Evolutionary conservation across 768 basidiomycete genomes (phyloP), one percentile per base, ranked within the genome.

Genomic region (Lyophyllum atratum): DNA sequence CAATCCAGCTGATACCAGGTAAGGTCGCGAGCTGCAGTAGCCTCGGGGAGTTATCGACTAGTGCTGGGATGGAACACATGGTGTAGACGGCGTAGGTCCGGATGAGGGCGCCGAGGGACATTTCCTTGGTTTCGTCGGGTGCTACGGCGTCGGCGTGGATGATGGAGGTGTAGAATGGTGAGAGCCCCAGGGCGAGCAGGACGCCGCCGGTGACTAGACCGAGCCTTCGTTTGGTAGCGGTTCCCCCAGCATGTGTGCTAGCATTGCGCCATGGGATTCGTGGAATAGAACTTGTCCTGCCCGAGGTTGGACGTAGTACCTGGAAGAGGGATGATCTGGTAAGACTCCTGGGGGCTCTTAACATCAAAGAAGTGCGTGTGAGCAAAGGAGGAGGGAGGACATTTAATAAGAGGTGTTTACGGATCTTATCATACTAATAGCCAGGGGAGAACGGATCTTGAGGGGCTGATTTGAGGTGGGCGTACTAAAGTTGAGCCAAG

Each of bases 81-180:
- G 89, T 79, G 74, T 90, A 96, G 26, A 96, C 93, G 29, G 88
- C 68, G 65, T 95, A 96, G 1, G 92, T 74, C 37, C 93, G 83
- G 46, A 92, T 56, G 21, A 91, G 80, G 1, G 74, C 61, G 21
- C 66, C 49, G 6, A 83, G 65, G 0, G 77, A 58, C 28, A 68
- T 51, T 5, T 65, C 61, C 15, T 28, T 43, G 10, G 54, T 59
- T 33, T 59, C 58, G 19, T 61, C 54, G 4, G 55, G 29, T 21
- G 54, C 46, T 26, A 54, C 49, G 43, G 57, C 42, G 26, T 67
- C 64, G 11, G 57, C 62, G 26, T 62, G 45, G 19, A 63, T 51
- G n/a, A 33, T 29, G 7, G 59, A 46, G 7, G 34, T 12, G 46
- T 53, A 66, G 40, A 49, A 58, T 12, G 60, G 59, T 28, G 57